Base-by-base conservation (phyloP, 176 grass and related monocot species). In the Carex parvula region DNA sequence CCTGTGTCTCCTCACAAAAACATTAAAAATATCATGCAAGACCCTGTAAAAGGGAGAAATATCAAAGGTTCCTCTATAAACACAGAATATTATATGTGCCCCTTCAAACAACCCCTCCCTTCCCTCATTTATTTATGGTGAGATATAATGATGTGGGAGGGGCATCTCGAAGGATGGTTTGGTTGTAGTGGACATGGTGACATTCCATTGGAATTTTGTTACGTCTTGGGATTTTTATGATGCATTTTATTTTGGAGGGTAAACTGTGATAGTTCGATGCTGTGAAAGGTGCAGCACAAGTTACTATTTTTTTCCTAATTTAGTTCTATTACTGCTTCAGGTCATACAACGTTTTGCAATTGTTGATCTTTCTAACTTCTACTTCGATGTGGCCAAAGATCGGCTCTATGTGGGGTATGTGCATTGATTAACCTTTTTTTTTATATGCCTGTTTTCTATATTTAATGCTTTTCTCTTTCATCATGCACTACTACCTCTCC, bases 321-420 rank as follows among this genome's bases (percentile, higher is more conserved):
- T 22, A 44, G 18, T 63, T 61, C 39, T 30, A 53, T 67, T 89
- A 72, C 53, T 72, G 64, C 80, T 88, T 77, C 92, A 98, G 95
- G 92, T 91, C 68, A 89, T 98, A 84, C 95, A 98, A 83, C 92
- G 95, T 64, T 98, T 98, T 86, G 92, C 92, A 37, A 91, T 94
- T 86, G 95, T 98, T 90, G 95, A 88, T 90, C 79, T 98, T 72
- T 98, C 92, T 58, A 98, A 98, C 81, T 95, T 98, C 68, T 98
- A 98, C 67, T 88, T 98, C 26, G 92, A 98, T 84, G 88, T 93
- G 89, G 92, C 95, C 11, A 98, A 98, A 87, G 95, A 98, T 84
- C 84, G 95, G 33, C 92, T 98, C 88, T 98, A 95, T 84, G 95
- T 98, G 83, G 95, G 95, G 95, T 98, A 98, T 75, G 88, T 2